phyloP scores from a whole-genome alignment of 371 early-diverging fungal species.

The Haplosporangium sp. region DNA sequence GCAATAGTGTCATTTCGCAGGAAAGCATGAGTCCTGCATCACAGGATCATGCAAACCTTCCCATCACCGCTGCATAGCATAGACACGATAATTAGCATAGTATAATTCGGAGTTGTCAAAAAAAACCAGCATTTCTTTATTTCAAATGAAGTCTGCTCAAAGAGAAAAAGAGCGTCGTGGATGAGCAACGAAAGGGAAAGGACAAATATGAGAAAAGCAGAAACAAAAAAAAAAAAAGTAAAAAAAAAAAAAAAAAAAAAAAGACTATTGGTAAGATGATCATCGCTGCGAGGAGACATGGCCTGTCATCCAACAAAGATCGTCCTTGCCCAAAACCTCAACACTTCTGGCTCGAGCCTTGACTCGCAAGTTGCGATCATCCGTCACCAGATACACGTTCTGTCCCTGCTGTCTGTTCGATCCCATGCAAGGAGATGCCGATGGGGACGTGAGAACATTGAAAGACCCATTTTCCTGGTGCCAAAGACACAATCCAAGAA shows the following conservation, averaged over 20 bases:
- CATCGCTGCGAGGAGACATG: slow-evolving; percentile 3
- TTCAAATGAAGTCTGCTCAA: background rate
- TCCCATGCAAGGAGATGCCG: slow-evolving; percentile 1
- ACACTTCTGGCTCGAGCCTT: slow-evolving; percentile 74
- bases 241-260: background rate
- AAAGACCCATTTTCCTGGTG: slow-evolving; percentile 33
- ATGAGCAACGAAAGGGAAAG: background rate
- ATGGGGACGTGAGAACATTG: background rate
- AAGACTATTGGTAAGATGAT: background rate
- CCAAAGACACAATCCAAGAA: slow-evolving; percentile 69
- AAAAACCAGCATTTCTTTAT: too few species aligned
- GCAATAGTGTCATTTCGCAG: background rate
- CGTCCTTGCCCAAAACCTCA: slow-evolving; percentile 60
- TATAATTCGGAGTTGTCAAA: too few species aligned
- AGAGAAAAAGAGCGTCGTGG: background rate
- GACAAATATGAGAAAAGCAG: background rate
- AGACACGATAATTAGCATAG: too few species aligned
- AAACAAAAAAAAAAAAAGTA: background rate
- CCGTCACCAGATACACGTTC: slow-evolving; percentile 69
- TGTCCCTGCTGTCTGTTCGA: background rate
- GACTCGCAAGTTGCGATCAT: slow-evolving; percentile 73
- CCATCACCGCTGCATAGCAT: background rate
- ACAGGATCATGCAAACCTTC: background rate
- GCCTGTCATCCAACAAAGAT: slow-evolving; percentile 37
- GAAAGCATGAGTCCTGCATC: too few species aligned